Conservation (phyloP, 441 rosid genomes). For the Gossypium lobatum region DNA sequence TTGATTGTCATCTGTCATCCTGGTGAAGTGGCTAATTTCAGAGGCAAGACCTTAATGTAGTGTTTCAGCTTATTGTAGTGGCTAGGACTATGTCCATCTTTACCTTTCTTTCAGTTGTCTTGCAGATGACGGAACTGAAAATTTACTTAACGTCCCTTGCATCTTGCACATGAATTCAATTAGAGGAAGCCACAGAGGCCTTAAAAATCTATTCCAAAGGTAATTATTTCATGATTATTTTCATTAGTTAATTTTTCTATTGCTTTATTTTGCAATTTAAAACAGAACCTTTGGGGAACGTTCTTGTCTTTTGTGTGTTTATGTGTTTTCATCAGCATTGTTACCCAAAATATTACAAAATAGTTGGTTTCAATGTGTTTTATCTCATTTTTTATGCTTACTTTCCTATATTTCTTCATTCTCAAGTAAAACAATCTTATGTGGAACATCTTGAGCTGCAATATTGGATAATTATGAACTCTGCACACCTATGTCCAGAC, state of each 20-base stretch:
- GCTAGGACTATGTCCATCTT: conserved; percentile 8
- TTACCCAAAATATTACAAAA: background rate
- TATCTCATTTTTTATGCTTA: background rate
- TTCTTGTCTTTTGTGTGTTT: background rate
- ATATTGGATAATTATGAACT: background rate
- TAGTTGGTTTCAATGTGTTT: background rate
- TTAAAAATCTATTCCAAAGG: conserved; percentile 66
- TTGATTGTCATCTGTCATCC: conserved; percentile 79
- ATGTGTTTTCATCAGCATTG: background rate
- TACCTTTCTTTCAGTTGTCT: conserved; percentile 4
- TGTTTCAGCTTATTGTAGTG: conserved; percentile 10
- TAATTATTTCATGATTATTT: conserved; percentile 18
- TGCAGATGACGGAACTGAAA: conserved; percentile 40
- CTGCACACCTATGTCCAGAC: background rate
- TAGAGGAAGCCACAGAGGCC: conserved; percentile 75
- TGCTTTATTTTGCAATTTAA: background rate
- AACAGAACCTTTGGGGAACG: background rate
- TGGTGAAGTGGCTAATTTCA: conserved; percentile 47
- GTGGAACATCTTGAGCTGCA: background rate
- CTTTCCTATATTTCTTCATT: background rate
- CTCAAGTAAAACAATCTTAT: conserved; percentile 1
- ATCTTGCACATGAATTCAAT: conserved; percentile 90
- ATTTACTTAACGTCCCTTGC: conserved; percentile 47
- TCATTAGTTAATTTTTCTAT: background rate
- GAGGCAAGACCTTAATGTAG: conserved; percentile 35